Evolutionary conservation across 768 basidiomycete species (phyloP), one percentile per base, ranked within the genome.

Genomic region (Amanita thiersii): DNA sequence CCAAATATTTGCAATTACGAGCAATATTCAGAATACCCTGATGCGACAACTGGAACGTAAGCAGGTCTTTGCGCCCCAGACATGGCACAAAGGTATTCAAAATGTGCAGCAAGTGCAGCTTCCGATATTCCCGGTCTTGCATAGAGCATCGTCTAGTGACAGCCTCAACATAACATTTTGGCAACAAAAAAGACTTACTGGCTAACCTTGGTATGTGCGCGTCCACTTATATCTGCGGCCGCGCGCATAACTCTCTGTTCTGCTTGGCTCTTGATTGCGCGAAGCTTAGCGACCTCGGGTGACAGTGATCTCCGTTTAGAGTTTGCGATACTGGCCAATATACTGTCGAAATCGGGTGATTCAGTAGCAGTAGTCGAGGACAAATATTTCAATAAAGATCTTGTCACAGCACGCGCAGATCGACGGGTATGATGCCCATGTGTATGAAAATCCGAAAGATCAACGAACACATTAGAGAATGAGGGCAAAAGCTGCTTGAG

Each of bases 31-130:
- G 51, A 73, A 47, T 59, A 87, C 86, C 96, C 96, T 1, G 90
- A 92, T 4, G 90, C 94, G 24, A 97, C 88, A 4, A 99, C 96
- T 9, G 96, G 96, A 1, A 99, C 93, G 56, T 99, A 99, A n/a
- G 96, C 93, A 36, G 80, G 76, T 29, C 93, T 74, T 53, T 90
- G 82, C 9, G 88, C 73, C 15, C 96, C 96, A 11, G 66, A 65
- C 31, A 88, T 66, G 3, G 78, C 72, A 53, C 91, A 93, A 1
- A 84, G 51, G 54, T 96, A 96, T 60, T 94, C 86, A 55, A 98
- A 97, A 55, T 91, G 86, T 3, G 93, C 86, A 3, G 69, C 69
- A 8, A 72, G 52, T 5, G 57, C 56, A 18, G 60, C 56, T 49
- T 72, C 70, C n/a, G 63, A 59, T 15, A 62, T 47, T 3, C 69